Conservation (phyloP, 2,329 filamentous ascomycete genomes). For the Ilyonectria mors-panacis region DNA sequence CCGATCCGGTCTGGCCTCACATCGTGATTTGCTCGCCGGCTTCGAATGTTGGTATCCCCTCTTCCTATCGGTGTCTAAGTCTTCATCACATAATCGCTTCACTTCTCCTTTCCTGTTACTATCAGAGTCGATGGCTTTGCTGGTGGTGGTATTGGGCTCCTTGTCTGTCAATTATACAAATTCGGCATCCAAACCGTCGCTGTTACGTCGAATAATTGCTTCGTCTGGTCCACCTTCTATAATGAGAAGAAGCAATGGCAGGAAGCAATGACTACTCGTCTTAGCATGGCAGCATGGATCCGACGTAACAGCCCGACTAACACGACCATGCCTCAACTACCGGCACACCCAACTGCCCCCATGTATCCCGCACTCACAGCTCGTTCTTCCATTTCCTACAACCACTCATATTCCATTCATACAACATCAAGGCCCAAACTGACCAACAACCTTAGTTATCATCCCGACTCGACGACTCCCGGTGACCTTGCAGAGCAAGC, state of each 20-base stretch:
- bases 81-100: conserved; percentile 10
- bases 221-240: neutral
- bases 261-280: neutral
- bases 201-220: conserved; percentile 10
- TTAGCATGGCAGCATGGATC: conserved; percentile 8
- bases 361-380: neutral
- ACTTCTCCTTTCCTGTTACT: neutral
- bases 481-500: conserved; percentile 26
- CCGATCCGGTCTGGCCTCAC: conserved; percentile 25
- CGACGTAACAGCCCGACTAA: neutral
- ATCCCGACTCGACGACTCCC: conserved; percentile 13
- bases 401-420: conserved; percentile 7
- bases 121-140: neutral
- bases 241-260: conserved; percentile 22
- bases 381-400: neutral
- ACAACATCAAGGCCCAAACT: conserved; percentile 11
- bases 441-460: conserved; percentile 16
- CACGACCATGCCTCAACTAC: neutral
- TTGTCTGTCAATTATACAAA: conserved; percentile 12
- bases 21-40: conserved; percentile 31
- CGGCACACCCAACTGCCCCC: neutral
- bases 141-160: neutral
- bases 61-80: conserved; percentile 6
- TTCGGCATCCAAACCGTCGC: neutral
- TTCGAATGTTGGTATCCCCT: conserved; percentile 39